Conservation (phyloP, 106 monocot genomes). For the Ottelia alismoides region DNA sequence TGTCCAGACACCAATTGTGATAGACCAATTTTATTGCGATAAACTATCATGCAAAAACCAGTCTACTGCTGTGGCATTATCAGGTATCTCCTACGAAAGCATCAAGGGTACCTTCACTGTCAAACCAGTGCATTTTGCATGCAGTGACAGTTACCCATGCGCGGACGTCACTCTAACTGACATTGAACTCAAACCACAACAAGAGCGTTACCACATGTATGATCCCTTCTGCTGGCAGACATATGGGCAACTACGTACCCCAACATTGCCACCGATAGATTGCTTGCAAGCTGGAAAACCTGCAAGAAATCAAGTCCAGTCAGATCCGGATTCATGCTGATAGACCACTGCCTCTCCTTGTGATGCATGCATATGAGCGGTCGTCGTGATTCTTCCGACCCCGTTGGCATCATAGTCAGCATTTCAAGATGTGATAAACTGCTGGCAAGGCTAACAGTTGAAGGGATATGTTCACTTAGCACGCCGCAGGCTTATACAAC, state of each 20-base stretch:
- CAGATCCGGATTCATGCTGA: conserved; percentile 3
- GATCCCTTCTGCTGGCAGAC: conserved; percentile 42
- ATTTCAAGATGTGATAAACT: too few species aligned
- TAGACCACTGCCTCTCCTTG: background rate
- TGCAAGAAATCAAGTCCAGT: background rate
- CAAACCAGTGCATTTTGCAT: conserved; percentile 38
- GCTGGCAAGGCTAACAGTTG: too few species aligned
- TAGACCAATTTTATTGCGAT: conserved; percentile 38
- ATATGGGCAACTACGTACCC: conserved; percentile 22
- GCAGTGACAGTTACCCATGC: conserved; percentile 37
- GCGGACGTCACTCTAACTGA: conserved; percentile 13
- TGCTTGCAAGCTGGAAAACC: conserved; percentile 20
- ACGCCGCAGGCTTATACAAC: too few species aligned
- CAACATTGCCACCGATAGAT: conserved; percentile 22
- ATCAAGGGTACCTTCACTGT: conserved; percentile 43
- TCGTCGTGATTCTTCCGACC: conserved; percentile 32
- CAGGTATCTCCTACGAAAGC: conserved; percentile 25
- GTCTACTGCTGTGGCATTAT: conserved; percentile 35
- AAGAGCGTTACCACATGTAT: background rate
- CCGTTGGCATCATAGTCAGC: conserved; percentile 27
- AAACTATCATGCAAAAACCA: conserved; percentile 30
- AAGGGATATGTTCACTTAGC: too few species aligned
- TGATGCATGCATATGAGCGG: conserved; percentile 21
- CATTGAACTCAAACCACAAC: conserved; percentile 26
- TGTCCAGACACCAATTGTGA: conserved; percentile 26